Conservation (phyloP, 331 rosid genomes). For the Phaseolus coccineus region DNA sequence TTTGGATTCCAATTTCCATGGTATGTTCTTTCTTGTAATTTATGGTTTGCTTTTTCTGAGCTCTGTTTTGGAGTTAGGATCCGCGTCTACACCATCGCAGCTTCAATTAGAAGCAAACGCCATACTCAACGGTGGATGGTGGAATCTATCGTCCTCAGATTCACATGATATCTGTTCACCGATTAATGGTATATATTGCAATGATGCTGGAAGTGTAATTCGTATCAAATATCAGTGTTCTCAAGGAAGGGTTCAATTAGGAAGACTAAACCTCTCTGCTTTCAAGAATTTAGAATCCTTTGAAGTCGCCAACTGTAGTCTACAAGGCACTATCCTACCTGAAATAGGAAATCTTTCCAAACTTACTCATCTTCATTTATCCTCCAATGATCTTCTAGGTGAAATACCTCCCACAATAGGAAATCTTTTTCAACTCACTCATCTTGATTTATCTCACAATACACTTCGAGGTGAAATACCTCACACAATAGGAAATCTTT, state of each 20-base stretch:
- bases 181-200: background rate
- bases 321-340: background rate
- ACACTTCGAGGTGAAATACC: too few relatives aligned
- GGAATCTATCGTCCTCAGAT: background rate
- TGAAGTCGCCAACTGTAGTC: background rate
- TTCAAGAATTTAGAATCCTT: background rate
- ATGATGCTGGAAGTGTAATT: background rate
- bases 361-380: too few relatives aligned
- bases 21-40: background rate
- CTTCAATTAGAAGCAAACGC: constrained; percentile 16
- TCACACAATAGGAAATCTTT: too few relatives aligned
- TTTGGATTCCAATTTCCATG: background rate
- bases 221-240: background rate
- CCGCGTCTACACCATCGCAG: background rate
- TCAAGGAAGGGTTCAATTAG: rapidly evolving
- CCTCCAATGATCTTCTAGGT: too few relatives aligned
- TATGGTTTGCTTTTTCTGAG: background rate
- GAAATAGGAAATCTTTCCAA: too few relatives aligned
- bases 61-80: background rate
- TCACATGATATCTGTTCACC: too few relatives aligned
- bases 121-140: constrained; percentile 1
- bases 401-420: too few relatives aligned
- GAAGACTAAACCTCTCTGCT: background rate
- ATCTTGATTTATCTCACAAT: too few relatives aligned
- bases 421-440: too few relatives aligned